phyloP scores from a whole-genome alignment of 768 basidiomycete species.

The Roridomyces roridus region DNA sequence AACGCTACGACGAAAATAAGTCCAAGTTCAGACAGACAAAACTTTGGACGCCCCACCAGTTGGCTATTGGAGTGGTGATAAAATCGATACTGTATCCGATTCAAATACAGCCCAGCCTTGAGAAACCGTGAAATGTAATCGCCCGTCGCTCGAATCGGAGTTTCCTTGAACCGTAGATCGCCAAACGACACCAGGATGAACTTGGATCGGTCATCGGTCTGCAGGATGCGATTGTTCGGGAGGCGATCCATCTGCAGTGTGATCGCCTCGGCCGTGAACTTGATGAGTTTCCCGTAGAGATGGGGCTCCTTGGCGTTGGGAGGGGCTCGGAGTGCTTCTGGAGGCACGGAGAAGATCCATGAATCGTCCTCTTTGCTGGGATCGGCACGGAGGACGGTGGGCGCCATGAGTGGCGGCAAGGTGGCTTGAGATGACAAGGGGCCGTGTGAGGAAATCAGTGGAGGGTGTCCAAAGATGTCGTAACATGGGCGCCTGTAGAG shows the following conservation, averaged over 20 bases:
- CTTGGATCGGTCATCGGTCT: slow-evolving; percentile 59
- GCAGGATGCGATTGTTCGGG: slow-evolving; percentile 64
- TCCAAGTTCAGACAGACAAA: neutral
- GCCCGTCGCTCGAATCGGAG: slow-evolving; percentile 49
- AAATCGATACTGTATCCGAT: slow-evolving; percentile 67
- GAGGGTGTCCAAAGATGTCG: slow-evolving; percentile 13
- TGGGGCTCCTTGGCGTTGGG: slow-evolving; percentile 31
- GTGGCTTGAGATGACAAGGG: slow-evolving; percentile 2
- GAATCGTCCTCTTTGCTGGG: slow-evolving; percentile 54
- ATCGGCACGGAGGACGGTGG: slow-evolving; percentile 43
- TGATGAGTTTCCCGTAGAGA: slow-evolving; percentile 54
- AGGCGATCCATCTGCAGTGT: slow-evolving; percentile 55
- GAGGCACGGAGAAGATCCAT: slow-evolving; percentile 56
- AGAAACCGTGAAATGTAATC: slow-evolving; percentile 66
- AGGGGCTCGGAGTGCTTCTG: slow-evolving; percentile 32
- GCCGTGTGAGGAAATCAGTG: slow-evolving; percentile 13
- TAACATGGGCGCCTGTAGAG: slow-evolving; percentile 21
- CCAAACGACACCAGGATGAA: slow-evolving; percentile 64
- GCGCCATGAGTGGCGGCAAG: slow-evolving; percentile 36
- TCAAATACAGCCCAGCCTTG: slow-evolving; percentile 60
- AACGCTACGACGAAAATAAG: slow-evolving; percentile 48
- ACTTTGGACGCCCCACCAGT: too few relatives aligned
- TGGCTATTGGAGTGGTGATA: slow-evolving; percentile 79
- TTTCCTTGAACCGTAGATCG: slow-evolving; percentile 59
- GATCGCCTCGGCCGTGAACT: slow-evolving; percentile 55